Percentiles rank a stretch among this genome's conserved stretches.
These are phyloP conservation scores for Metarhizium guizhouense DNA, from an alignment of 2,329 filamentous ascomycete species.

Conservation along the genomic window DNA sequence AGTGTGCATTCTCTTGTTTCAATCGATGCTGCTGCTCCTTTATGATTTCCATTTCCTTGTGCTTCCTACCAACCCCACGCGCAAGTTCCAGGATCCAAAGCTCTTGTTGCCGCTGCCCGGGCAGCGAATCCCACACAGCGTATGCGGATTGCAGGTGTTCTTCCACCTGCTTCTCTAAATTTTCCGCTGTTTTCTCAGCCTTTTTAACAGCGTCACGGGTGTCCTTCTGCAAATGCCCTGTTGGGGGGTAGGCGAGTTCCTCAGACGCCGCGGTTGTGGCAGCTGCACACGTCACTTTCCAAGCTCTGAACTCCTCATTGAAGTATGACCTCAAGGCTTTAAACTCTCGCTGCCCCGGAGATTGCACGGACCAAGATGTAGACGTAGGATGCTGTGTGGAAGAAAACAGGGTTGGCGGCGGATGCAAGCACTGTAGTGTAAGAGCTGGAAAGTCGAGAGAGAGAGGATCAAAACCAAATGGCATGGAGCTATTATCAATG, in stretches of 20 bases:
- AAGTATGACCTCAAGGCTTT: conserved; percentile 63
- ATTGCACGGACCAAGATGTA: conserved; percentile 72
- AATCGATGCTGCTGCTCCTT: conserved; percentile 40
- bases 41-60: conserved; percentile 44
- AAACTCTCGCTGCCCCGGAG: conserved; percentile 65
- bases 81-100: conserved; percentile 55
- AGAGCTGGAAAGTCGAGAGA: conserved; percentile 79
- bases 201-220: conserved; percentile 37
- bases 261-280: conserved; percentile 41
- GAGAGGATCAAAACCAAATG: conserved; percentile 76
- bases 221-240: conserved; percentile 28
- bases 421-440: conserved; percentile 69
- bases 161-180: conserved; percentile 59
- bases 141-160: conserved; percentile 73
- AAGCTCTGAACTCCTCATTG: conserved; percentile 55
- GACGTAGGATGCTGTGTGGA: conserved; percentile 68
- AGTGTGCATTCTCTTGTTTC: conserved; percentile 47
- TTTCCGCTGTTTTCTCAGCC: conserved; percentile 43
- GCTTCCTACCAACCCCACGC: conserved; percentile 46
- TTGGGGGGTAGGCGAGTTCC: conserved; percentile 41
- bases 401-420: conserved; percentile 75
- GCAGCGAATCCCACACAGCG: conserved; percentile 63
- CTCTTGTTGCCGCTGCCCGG: conserved; percentile 45
- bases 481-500: conserved; percentile 44
- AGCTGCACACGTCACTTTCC: conserved; percentile 45